Evolutionary conservation across 2,329 filamentous ascomycete species (phyloP).

Genomic region (Diaporthe australafricana): DNA sequence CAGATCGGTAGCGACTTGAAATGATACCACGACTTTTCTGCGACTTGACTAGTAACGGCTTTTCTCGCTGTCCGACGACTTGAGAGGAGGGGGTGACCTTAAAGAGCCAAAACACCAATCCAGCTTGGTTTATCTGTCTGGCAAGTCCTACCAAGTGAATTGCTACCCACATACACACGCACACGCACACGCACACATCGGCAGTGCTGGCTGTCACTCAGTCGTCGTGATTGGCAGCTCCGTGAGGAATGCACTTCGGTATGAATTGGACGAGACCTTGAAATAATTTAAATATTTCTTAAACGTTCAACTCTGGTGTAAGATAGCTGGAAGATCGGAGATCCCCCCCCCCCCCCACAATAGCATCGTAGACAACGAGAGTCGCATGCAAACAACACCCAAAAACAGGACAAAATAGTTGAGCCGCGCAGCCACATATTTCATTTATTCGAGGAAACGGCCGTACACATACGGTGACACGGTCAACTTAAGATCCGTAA

Average conservation of each 20-base stretch:
- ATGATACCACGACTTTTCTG: constrained; percentile 37
- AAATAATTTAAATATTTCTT: background rate
- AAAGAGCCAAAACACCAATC: background rate
- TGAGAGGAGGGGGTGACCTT: background rate
- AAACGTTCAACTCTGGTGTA: no score
- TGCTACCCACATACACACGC: background rate
- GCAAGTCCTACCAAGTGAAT: background rate
- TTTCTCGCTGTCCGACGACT: background rate
- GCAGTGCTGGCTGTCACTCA: background rate
- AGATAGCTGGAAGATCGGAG: background rate
- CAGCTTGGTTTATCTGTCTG: background rate
- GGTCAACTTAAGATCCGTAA: background rate
- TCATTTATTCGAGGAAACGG: background rate
- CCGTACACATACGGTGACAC: background rate
- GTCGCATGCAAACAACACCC: background rate
- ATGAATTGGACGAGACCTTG: background rate
- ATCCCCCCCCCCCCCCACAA: background rate
- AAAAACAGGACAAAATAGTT: background rate
- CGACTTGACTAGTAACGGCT: background rate
- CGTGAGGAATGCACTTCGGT: background rate
- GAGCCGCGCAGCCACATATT: background rate
- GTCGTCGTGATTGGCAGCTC: background rate
- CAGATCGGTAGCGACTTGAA: constrained; percentile 26
- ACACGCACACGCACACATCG: background rate
- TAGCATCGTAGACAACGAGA: background rate